Base-by-base conservation (phyloP, 2,329 filamentous ascomycete genomes). In the Xylariaceae sp. region DNA sequence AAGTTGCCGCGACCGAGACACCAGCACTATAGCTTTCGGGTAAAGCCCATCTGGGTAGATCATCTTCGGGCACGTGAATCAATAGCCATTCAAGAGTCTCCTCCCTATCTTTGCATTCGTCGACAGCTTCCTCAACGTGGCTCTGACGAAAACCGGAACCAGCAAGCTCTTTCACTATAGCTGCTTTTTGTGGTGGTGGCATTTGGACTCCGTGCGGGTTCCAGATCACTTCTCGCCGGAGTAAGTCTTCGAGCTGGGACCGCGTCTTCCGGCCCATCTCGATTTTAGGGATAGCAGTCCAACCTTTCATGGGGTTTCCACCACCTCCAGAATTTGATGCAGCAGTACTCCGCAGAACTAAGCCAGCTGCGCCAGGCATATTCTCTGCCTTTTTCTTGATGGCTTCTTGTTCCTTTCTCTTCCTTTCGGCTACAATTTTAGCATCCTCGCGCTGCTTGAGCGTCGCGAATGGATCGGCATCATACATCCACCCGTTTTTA, bases 21-120 rank as follows among this genome's bases (percentile, higher is more conserved):
- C 94, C 94, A 23, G 92, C 93, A 9, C 89, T 86, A 70, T 99
- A 99, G 57, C 87, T 89, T 72, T 95, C 92, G 0, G 94, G 94
- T 35, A 99, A 76, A 63, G 91, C 91, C 92, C 93, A 97, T 6
- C 83, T 79, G 1, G 94, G 94, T n/a, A 97, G 76, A 66, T 97
- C 94, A 68, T 99, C 94, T 69, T 99, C 94, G 1, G 94, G 94
- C 2, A 99, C 92, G 72, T 99, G 93, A 45, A 97, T 92, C 42
- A 99, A 81, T 13, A 99, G 81, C 94, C 94, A 99, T 70, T 97
- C 93, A 2, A 99, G 80, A 13, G 91, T 87, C 73, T 99, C 94
- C 69, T 97, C 92, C 24, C 88, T 82, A 69, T 96, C 92, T 71
- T 93, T 95, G 75, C 92, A 97, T 65, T 92, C 85, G 37, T 85